Evolutionary conservation across 2,329 filamentous ascomycete species (phyloP).

Genomic region (Sporothrix humicola): DNA sequence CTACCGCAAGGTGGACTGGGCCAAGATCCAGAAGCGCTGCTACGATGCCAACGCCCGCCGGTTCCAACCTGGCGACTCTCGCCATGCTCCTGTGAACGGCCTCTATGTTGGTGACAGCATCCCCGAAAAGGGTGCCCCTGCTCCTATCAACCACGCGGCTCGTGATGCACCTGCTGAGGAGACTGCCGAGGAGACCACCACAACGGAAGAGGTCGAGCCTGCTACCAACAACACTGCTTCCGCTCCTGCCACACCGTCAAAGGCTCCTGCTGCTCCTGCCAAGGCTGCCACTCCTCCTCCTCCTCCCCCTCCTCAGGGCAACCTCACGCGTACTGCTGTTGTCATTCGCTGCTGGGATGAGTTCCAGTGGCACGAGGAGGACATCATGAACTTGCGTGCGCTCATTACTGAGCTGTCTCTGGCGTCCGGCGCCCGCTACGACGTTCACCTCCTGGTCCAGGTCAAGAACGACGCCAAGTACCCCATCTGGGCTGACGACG

Average conservation of each 20-base stretch:
- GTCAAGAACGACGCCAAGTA: slow-evolving; percentile 76
- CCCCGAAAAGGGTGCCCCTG: neutral
- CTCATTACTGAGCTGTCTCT: slow-evolving; percentile 83
- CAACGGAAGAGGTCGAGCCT: neutral
- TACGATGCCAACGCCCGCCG: slow-evolving; percentile 71
- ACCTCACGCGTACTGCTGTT: slow-evolving; percentile 70
- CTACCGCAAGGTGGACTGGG: slow-evolving; percentile 79
- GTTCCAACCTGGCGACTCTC: slow-evolving; percentile 60
- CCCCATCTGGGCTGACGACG: slow-evolving; percentile 78
- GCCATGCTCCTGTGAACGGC: slow-evolving; percentile 52
- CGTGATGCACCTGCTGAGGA: slow-evolving; percentile 16
- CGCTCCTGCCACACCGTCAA: neutral
- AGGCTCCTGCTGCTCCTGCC: slow-evolving; percentile 37
- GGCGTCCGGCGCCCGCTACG: slow-evolving; percentile 83
- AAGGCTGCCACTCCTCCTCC: neutral
- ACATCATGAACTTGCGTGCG: slow-evolving; percentile 80
- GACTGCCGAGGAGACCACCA: neutral
- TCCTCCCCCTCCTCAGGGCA: slow-evolving; percentile 11
- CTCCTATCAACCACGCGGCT: neutral
- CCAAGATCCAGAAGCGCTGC: slow-evolving; percentile 76
- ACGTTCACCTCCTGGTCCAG: slow-evolving; percentile 84
- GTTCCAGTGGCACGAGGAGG: slow-evolving; percentile 78
- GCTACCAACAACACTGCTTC: neutral
- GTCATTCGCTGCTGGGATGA: slow-evolving; percentile 84
- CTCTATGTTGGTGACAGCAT: slow-evolving; percentile 53